Percentiles rank a stretch among this genome's conserved stretches.
Evolutionary conservation across 2,329 filamentous ascomycete species (phyloP).

Genomic region (Dothistroma septosporum): DNA sequence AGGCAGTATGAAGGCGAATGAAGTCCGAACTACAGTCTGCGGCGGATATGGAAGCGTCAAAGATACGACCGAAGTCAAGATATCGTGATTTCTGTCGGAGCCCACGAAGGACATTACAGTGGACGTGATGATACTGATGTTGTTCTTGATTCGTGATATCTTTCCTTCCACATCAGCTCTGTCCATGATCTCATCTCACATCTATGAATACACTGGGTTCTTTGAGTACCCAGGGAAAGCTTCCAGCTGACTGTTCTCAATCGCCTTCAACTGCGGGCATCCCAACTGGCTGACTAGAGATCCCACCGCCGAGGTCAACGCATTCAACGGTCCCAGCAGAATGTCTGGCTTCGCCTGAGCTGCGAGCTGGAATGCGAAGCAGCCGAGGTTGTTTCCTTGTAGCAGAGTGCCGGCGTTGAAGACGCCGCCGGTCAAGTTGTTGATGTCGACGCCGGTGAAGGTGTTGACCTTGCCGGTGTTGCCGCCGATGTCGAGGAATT

Average conservation of each 20-base stretch:
- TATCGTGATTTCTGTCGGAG: no score
- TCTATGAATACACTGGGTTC: slow-evolving; percentile 16
- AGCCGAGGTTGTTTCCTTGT: slow-evolving; percentile 38
- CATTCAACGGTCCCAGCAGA: slow-evolving; percentile 13
- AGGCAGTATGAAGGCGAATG: no score
- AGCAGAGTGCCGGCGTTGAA: slow-evolving; percentile 21
- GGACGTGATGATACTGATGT: no score
- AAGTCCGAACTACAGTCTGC: no score
- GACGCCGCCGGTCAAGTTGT: slow-evolving; percentile 28
- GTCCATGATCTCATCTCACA: not conserved
- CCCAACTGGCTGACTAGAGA: slow-evolving; percentile 18
- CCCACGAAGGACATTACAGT: no score
- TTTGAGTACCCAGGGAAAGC: slow-evolving; percentile 30
- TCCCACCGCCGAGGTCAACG: slow-evolving; percentile 12
- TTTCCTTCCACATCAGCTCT: no score
- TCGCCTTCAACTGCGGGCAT: slow-evolving; percentile 28
- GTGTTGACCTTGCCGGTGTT: slow-evolving; percentile 26
- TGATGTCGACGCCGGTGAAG: slow-evolving; percentile 25
- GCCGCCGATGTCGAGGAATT: slow-evolving; percentile 34
- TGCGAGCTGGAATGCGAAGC: slow-evolving; percentile 35
- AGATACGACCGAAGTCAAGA: no score
- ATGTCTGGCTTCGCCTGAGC: slow-evolving; percentile 35
- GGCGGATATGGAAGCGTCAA: no score
- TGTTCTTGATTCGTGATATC: no score
- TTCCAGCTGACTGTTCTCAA: slow-evolving; percentile 28